Base-by-base conservation (phyloP, 2,329 filamentous ascomycete species). In the Xylariales sp. region DNA sequence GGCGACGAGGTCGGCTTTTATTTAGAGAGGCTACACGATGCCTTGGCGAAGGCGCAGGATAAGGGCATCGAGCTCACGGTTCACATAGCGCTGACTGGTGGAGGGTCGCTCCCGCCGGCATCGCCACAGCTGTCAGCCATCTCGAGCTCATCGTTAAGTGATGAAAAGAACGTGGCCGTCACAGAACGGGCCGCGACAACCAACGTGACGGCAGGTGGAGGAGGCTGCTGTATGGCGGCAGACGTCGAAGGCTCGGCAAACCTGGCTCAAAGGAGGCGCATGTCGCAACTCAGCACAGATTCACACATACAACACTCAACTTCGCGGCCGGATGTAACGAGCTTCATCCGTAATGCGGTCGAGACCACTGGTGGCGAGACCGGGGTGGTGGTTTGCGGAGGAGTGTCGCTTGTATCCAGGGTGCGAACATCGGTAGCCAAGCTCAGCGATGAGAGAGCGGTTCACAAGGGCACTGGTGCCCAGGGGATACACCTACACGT, bases 391-490 rank as follows among this genome's bases (percentile, higher is more conserved):
- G 77, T 79, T 0, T 81, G 77, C 43, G 78, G 76, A 12, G 78
- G 77, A 2, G 67, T 67, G 35, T 70, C 70, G 32, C 57, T 81
- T 17, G 74, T 77, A 2, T 63, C 73, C 3, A 60, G 60, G 31
- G 70, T 74, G 12, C 63, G 78, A 40, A 81, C 77, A 46, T 70
- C 65, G 40, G 75, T 81, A 3, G 70, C 72, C 3, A 60, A 57
- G 20, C 44, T 81, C 43, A 78, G 74, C 37, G 76, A 82, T 48
- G 77, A 81, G 57, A 60, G 78, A 28, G 78, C 72, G 1, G 77
- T 81, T 16, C 78, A 81, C 51, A 82, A 82, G 54, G 78, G 78
- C 5, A 81, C 76, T 0, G 77, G 75, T 1, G 77, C 78, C 0
- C 78, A 82, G 51, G 78, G 78, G 0, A 81, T 82, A 28, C 69